Evolutionary conservation across 192 early-diverging fungal genomes (phyloP).

Genomic region (Linnemannia zychae): DNA sequence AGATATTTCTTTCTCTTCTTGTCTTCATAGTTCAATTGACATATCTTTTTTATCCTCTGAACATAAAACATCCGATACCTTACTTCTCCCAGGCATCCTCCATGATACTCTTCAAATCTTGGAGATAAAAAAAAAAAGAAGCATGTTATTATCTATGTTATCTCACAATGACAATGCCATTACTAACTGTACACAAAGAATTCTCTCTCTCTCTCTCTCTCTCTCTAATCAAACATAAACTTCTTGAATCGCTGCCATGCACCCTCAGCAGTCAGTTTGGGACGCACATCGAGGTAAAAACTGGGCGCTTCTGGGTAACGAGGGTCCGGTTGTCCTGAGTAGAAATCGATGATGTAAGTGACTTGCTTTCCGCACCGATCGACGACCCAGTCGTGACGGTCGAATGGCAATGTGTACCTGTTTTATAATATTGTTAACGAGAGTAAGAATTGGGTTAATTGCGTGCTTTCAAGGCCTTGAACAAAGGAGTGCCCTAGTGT

Average conservation of each 20-base stretch:
- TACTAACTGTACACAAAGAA: background rate
- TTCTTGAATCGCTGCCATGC: conserved; percentile 65
- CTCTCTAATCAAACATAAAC: conserved; percentile 46
- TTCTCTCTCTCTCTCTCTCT: background rate
- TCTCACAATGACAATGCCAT: no score
- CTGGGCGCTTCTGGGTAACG: conserved; percentile 59
- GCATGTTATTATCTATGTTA: background rate
- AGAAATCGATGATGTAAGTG: conserved; percentile 94
- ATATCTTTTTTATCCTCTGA: background rate
- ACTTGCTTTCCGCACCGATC: conserved; percentile 91
- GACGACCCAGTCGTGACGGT: conserved; percentile 95
- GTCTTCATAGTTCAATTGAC: background rate
- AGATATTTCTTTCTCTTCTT: background rate
- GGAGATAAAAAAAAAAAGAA: background rate
- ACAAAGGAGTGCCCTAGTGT: no score
- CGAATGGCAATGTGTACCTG: conserved; percentile 88
- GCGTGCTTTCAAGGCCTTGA: no score
- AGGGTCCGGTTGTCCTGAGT: conserved; percentile 75
- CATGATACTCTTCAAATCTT: background rate
- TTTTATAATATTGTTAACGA: background rate
- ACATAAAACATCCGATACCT: background rate
- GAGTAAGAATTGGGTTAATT: background rate
- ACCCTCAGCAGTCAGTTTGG: conserved; percentile 76
- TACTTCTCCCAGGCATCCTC: background rate
- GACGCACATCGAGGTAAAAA: conserved; percentile 93